Evolutionary conservation across 192 early-diverging fungal species (phyloP).

Genomic region (Coemansia sp.): DNA sequence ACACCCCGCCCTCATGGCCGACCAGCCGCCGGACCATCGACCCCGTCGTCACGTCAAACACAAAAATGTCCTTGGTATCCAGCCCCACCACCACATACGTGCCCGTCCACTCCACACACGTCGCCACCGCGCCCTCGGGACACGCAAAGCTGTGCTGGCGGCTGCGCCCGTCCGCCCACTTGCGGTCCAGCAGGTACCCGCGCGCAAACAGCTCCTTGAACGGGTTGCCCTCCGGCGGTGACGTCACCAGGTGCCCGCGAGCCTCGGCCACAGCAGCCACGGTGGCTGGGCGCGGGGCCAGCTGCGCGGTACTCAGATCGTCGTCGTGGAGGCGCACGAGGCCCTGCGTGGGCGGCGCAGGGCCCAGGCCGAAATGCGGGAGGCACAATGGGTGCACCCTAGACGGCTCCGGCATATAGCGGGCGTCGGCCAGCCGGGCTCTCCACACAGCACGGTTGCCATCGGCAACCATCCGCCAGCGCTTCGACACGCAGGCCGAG

Average conservation of each 20-base stretch:
- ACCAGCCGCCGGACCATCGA: conserved; percentile 64
- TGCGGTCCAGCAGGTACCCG: conserved; percentile 75
- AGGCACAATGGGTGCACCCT: conserved; percentile 43
- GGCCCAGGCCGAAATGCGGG: conserved; percentile 44
- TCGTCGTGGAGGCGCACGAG: not conserved
- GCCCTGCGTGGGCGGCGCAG: not conserved
- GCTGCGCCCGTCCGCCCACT: conserved; percentile 77
- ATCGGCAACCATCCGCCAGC: conserved; percentile 79
- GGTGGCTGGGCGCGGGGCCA: conserved; percentile 19
- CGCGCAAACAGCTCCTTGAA: conserved; percentile 81
- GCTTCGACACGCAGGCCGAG: conserved; percentile 75
- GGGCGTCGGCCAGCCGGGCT: conserved; percentile 34
- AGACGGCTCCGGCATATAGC: conserved; percentile 22
- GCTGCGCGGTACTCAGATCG: conserved; percentile 31
- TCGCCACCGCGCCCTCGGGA: conserved; percentile 82
- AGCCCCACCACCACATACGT: conserved; percentile 93
- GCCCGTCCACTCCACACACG: conserved; percentile 95
- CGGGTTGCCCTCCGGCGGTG: conserved; percentile 37
- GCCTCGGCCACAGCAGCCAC: not conserved
- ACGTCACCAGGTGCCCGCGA: not conserved
- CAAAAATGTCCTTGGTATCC: conserved; percentile 90
- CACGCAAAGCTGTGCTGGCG: conserved; percentile 78
- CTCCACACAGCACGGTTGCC: conserved; percentile 57
- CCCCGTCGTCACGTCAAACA: conserved; percentile 89
- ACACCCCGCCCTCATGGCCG: conserved; percentile 95